A percentile compares a stretch with the other conserved stretches of the same genome.
These are phyloP conservation scores for Phytophthora cactorum DNA, from an alignment of 352 stramenopile genomes.

Conservation along the genomic window DNA sequence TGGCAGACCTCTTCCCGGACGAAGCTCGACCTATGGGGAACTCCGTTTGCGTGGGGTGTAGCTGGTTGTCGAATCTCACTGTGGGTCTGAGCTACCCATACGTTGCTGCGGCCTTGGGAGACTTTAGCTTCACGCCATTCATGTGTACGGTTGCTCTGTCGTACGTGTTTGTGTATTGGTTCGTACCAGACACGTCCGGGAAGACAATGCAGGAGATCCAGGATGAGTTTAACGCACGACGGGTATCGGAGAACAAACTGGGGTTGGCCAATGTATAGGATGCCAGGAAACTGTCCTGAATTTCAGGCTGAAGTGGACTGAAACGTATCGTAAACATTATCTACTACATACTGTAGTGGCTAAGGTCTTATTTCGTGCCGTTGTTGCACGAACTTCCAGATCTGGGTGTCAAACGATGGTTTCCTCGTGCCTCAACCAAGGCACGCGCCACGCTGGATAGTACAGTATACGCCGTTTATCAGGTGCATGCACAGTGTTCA, in stretches of 20 bases:
- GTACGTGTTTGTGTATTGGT: slow-evolving; percentile 34
- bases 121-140: slow-evolving; percentile 47
- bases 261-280: background rate
- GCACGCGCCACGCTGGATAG: too few relatives aligned
- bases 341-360: background rate
- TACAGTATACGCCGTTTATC: too few relatives aligned
- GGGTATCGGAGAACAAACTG: background rate
- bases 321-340: background rate
- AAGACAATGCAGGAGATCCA: slow-evolving; percentile 58
- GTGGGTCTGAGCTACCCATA: slow-evolving; percentile 61
- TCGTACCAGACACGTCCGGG: slow-evolving; percentile 47
- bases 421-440: too few relatives aligned
- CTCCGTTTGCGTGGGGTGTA: slow-evolving; percentile 28
- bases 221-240: slow-evolving; percentile 30
- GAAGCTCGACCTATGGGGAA: slow-evolving; percentile 40
- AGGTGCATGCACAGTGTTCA: too few relatives aligned
- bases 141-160: slow-evolving; percentile 22
- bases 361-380: background rate
- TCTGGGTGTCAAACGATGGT: background rate
- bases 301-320: too few relatives aligned
- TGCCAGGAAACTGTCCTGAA: too few relatives aligned
- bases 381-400: background rate
- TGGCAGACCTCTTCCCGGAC: slow-evolving; percentile 51
- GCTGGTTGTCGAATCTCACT: slow-evolving; percentile 42
- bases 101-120: slow-evolving; percentile 31